Conservation (phyloP, 2,329 filamentous ascomycete genomes). For the Sporothrix brunneoviolacea region DNA sequence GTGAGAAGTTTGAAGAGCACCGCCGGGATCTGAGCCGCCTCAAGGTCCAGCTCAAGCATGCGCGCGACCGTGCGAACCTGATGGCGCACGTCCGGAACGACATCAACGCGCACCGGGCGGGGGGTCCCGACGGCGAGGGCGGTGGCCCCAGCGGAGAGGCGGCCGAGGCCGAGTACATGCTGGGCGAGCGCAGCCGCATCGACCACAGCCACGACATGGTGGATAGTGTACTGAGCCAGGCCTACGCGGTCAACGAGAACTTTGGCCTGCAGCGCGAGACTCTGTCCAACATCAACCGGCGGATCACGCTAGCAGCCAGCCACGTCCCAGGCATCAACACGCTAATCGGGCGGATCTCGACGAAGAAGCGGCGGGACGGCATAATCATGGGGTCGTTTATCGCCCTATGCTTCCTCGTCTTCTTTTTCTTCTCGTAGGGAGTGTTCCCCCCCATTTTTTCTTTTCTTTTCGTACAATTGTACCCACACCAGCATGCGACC, state of each 20-base stretch:
- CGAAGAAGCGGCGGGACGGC: conserved; percentile 90
- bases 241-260: conserved; percentile 91
- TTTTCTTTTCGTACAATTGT: too few species aligned
- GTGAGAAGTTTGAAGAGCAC: conserved; percentile 84
- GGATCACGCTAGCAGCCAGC: conserved; percentile 82
- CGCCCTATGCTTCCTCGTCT: conserved; percentile 80
- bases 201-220: conserved; percentile 86
- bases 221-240: conserved; percentile 86
- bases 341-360: conserved; percentile 84
- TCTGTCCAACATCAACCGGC: conserved; percentile 77
- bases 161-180: conserved; percentile 94
- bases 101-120: conserved; percentile 81
- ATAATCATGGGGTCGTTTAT: conserved; percentile 90
- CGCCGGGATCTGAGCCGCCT: conserved; percentile 73
- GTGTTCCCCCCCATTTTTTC: not conserved
- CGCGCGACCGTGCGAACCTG: conserved; percentile 82
- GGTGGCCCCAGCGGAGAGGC: conserved; percentile 49
- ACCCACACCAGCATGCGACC: too few species aligned
- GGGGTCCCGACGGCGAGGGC: conserved; percentile 72
- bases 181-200: conserved; percentile 76
- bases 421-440: conserved; percentile 66
- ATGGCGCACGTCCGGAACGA: conserved; percentile 86
- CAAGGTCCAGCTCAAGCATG: conserved; percentile 64
- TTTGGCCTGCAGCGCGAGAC: conserved; percentile 85
- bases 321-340: conserved; percentile 90